Evolutionary conservation across 148 eudicot genomes (phyloP).

Genomic region (Fagopyrum homotropicum): DNA sequence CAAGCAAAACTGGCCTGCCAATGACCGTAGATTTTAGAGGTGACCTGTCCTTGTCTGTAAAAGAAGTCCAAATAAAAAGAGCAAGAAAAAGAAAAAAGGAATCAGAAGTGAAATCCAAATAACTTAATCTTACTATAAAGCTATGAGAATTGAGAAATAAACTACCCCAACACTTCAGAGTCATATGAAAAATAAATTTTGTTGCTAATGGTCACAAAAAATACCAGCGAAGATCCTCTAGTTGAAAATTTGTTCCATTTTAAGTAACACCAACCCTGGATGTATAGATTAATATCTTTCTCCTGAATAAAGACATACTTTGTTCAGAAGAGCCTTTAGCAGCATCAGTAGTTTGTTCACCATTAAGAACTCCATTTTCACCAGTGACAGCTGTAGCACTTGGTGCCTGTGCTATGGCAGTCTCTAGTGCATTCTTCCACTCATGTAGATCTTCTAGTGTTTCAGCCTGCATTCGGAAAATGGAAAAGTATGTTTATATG

Average conservation of each 20-base stretch:
- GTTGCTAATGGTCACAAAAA: background rate
- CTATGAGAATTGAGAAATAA: background rate
- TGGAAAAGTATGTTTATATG: background rate
- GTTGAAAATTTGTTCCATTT: background rate
- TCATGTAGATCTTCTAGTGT: conserved; percentile 73
- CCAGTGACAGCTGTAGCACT: conserved; percentile 50
- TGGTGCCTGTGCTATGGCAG: conserved; percentile 83
- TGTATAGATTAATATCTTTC: background rate
- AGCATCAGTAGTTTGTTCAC: conserved; percentile 43
- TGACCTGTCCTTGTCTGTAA: conserved; percentile 47
- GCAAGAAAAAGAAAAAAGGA: conserved; percentile 5
- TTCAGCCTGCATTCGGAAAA: conserved; percentile 56
- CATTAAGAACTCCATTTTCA: conserved; percentile 56
- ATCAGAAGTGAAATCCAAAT: conserved; percentile 1
- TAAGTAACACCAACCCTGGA: background rate
- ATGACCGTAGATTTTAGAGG: conserved; percentile 57
- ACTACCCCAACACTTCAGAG: background rate
- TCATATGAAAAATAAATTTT: background rate
- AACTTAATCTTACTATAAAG: background rate
- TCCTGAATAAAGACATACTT: conserved; percentile 24
- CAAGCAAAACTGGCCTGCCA: conserved; percentile 81
- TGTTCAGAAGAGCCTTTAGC: conserved; percentile 54
- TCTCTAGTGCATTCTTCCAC: conserved; percentile 91
- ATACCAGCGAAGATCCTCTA: background rate
- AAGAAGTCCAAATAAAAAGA: conserved; percentile 1